Evolutionary conservation across 1,139 yeast genomes (phyloP).

Genomic region (Geotrichum histeridarum): DNA sequence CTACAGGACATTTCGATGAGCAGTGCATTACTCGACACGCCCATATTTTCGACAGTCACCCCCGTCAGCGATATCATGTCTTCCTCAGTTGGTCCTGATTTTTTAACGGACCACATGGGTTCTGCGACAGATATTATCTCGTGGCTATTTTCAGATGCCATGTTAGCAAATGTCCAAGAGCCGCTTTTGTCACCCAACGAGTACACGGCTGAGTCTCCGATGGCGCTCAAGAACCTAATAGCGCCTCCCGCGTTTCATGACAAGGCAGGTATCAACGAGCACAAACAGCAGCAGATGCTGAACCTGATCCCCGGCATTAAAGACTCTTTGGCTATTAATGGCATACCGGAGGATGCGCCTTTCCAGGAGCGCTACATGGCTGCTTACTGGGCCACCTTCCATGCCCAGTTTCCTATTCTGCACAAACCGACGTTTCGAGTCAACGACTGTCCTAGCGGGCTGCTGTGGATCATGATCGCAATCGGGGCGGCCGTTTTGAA

Average conservation of each 20-base stretch:
- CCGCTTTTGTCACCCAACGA: slow-evolving; percentile 31
- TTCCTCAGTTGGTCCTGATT: not conserved
- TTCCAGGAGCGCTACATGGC: slow-evolving; percentile 27
- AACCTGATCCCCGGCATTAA: slow-evolving; percentile 10
- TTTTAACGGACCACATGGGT: not conserved
- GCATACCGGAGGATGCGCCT: not conserved
- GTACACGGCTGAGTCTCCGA: slow-evolving; percentile 33
- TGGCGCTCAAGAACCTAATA: slow-evolving; percentile 37
- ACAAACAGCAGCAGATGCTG: slow-evolving; percentile 22
- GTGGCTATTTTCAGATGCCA: slow-evolving; percentile 37
- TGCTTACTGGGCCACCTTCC: slow-evolving; percentile 54
- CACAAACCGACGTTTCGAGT: slow-evolving; percentile 63
- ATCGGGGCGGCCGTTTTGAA: slow-evolving; percentile 47
- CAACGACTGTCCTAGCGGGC: slow-evolving; percentile 47
- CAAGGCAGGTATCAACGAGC: slow-evolving; percentile 16
- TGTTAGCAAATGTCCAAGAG: slow-evolving; percentile 31
- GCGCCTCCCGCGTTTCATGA: slow-evolving; percentile 34
- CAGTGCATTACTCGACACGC: not conserved
- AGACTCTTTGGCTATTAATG: not conserved
- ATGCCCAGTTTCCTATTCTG: slow-evolving; percentile 56
- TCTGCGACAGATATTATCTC: slow-evolving; percentile 28
- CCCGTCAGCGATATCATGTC: not conserved
- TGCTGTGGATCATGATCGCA: slow-evolving; percentile 54
- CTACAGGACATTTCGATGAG: not conserved
- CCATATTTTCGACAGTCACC: not conserved